Percentiles rank a stretch among this genome's conserved stretches.
phyloP scores from a whole-genome alignment of 805 yeast genomes.

The Myxozyma kluyveri region DNA sequence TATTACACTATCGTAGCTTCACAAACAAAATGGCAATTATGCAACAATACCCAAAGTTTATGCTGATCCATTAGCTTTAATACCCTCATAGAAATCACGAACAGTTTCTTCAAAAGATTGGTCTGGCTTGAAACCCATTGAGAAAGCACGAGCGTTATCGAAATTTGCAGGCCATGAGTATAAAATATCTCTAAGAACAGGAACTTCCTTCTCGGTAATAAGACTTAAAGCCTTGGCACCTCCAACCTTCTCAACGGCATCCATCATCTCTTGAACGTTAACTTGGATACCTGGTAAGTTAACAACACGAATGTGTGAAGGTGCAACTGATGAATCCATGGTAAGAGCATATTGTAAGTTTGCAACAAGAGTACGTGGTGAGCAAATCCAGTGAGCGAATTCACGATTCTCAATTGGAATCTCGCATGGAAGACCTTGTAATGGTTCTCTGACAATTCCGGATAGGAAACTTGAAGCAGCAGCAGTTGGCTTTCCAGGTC shows the following conservation, averaged over 20 bases:
- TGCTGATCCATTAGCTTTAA: no score
- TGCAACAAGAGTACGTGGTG: slow-evolving; percentile 29
- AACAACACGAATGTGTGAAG: slow-evolving; percentile 27
- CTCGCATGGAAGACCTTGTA: slow-evolving; percentile 27
- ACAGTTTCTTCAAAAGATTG: slow-evolving; percentile 22
- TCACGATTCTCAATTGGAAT: slow-evolving; percentile 29
- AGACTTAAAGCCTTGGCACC: slow-evolving; percentile 27
- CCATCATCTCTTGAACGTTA: slow-evolving; percentile 32
- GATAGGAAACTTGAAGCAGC: slow-evolving; percentile 34
- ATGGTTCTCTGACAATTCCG: slow-evolving; percentile 34
- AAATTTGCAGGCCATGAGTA: slow-evolving; percentile 32
- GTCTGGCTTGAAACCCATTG: slow-evolving; percentile 22
- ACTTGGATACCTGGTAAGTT: slow-evolving; percentile 34
- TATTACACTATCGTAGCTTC: not conserved
- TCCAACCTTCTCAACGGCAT: slow-evolving; percentile 29
- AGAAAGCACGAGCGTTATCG: slow-evolving; percentile 23
- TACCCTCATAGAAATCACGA: slow-evolving; percentile 20
- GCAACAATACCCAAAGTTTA: no score
- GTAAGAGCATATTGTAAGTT: slow-evolving; percentile 29
- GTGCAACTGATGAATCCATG: slow-evolving; percentile 15
- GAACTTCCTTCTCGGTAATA: slow-evolving; percentile 28
- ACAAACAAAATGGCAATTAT: not conserved
- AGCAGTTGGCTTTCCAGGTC: slow-evolving; percentile 33
- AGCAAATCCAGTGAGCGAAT: slow-evolving; percentile 31
- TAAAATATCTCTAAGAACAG: slow-evolving; percentile 26